A percentile compares a stretch with the other conserved stretches of the same genome.
These are phyloP conservation scores for Cylindricascospora bacillispora DNA, from an alignment of 1,139 yeast species.

Conservation along the genomic window DNA sequence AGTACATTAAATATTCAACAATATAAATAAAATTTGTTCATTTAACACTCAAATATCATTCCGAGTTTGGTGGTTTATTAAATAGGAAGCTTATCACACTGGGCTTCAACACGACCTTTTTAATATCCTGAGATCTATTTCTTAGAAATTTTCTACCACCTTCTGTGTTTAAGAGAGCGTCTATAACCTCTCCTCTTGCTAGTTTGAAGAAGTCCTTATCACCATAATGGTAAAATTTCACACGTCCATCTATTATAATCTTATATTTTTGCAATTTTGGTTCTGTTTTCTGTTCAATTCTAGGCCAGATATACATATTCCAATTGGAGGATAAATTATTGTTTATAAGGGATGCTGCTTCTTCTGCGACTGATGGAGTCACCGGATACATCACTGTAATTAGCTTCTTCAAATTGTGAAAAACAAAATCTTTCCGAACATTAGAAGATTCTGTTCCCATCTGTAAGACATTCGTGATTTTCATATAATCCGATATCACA, in stretches of 20 bases:
- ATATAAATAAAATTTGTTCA: too few species aligned
- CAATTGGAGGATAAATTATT: constrained; percentile 26
- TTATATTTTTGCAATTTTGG: constrained; percentile 33
- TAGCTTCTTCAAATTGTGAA: constrained; percentile 40
- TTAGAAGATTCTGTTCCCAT: constrained; percentile 29
- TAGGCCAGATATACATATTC: constrained; percentile 51
- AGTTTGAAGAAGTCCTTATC: constrained; percentile 26
- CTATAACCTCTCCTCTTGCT: constrained; percentile 27
- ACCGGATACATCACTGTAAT: constrained; percentile 34
- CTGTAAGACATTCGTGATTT: constrained; percentile 47
- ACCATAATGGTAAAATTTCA: constrained; percentile 37
- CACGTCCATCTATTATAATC: constrained; percentile 60
- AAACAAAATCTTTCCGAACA: constrained; percentile 25
- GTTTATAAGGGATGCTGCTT: constrained; percentile 53
- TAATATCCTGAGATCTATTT: constrained; percentile 22
- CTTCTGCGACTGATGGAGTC: constrained; percentile 67
- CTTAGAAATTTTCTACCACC: constrained; percentile 26
- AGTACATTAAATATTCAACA: too few species aligned
- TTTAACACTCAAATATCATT: too few species aligned
- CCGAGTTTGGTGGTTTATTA: constrained; percentile 6
- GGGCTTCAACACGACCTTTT: constrained; percentile 30
- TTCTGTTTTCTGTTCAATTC: constrained; percentile 27
- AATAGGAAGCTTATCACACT: constrained; percentile 28
- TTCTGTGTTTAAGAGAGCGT: constrained; percentile 21
- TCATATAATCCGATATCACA: constrained; percentile 82